Evolutionary conservation across 2,329 filamentous ascomycete species (phyloP).

Genomic region (Sclerotinia trifoliorum): DNA sequence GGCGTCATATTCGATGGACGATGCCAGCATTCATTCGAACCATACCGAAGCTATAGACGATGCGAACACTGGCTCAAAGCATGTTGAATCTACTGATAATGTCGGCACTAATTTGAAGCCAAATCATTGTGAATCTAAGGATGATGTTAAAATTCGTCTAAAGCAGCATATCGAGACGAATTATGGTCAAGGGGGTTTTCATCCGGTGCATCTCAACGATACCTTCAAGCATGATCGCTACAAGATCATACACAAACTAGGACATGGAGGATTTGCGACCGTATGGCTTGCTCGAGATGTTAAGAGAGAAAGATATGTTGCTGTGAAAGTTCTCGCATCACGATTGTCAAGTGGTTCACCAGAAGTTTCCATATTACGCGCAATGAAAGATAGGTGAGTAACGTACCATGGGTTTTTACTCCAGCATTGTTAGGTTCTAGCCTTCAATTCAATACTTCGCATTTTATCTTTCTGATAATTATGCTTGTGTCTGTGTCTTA

Average conservation of each 20-base stretch:
- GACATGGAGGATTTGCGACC: slow-evolving; percentile 47
- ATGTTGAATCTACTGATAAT: slow-evolving; percentile 4
- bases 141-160: neutral
- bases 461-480: neutral
- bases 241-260: slow-evolving; percentile 47
- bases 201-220: slow-evolving; percentile 47
- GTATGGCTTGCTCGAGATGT: slow-evolving; percentile 46
- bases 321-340: slow-evolving; percentile 30
- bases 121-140: neutral
- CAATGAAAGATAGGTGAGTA: slow-evolving; percentile 18
- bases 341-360: slow-evolving; percentile 24
- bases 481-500: too few relatives aligned
- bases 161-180: slow-evolving; percentile 16
- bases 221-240: slow-evolving; percentile 46
- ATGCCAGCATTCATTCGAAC: neutral
- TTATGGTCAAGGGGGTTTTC: slow-evolving; percentile 43
- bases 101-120: neutral
- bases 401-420: neutral
- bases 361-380: slow-evolving; percentile 28
- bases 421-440: too few relatives aligned
- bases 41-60: neutral
- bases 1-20: neutral
- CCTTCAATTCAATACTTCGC: neutral
- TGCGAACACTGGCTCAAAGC: neutral
- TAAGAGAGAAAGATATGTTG: slow-evolving; percentile 26